phyloP scores from a whole-genome alignment of 331 rosid species.

The Arachis monticola region DNA sequence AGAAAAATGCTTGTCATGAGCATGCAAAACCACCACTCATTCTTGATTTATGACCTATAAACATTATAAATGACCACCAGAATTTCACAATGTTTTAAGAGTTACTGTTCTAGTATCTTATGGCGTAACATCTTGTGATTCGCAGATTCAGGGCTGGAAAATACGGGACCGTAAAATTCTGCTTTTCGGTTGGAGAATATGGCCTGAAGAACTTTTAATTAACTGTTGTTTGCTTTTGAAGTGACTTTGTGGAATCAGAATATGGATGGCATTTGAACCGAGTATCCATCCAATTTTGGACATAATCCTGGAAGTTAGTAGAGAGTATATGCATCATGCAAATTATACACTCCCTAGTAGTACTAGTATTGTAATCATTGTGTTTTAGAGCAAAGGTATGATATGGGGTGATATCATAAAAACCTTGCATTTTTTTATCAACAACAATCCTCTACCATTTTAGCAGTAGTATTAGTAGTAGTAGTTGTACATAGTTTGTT shows the following conservation, averaged over 20 bases:
- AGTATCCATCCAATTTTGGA: conserved; percentile 57
- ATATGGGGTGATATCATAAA: background rate
- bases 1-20: background rate
- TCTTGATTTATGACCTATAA: too few species aligned
- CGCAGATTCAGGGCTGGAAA: conserved; percentile 33
- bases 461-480: conserved; percentile 4
- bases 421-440: conserved; percentile 33
- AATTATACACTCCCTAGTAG: conserved; percentile 41
- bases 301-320: conserved; percentile 50
- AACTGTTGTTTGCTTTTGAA: conserved; percentile 6
- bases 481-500: conserved; percentile 52
- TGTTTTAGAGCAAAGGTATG: conserved; percentile 44
- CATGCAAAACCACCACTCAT: too few species aligned
- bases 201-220: conserved; percentile 37
- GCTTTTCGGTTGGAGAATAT: conserved; percentile 40
- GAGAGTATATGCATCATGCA: conserved; percentile 34
- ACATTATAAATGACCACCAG: too few species aligned
- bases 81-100: background rate
- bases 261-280: conserved; percentile 44
- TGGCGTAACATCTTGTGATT: background rate
- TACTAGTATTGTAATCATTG: conserved; percentile 39
- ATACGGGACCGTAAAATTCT: conserved; percentile 38
- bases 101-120: conserved; percentile 1
- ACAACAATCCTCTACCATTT: conserved; percentile 18
- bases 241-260: conserved; percentile 28